A percentile compares a stretch with the other conserved stretches of the same genome.
These are phyloP conservation scores for Sporothrix phasma DNA, from an alignment of 2,329 filamentous ascomycete genomes.

Conservation along the genomic window DNA sequence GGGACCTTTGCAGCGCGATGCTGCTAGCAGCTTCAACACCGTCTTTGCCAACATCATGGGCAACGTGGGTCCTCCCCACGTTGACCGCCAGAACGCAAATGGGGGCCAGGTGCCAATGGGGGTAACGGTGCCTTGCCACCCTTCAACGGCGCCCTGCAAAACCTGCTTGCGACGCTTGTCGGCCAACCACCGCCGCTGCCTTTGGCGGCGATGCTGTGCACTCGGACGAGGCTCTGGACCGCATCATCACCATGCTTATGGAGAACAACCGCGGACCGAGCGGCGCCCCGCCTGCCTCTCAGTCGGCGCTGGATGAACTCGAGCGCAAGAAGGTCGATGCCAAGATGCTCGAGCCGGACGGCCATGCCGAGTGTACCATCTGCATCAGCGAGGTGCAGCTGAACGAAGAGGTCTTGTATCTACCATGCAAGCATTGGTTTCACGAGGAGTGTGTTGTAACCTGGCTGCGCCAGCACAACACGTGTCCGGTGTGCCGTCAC, in stretches of 20 bases:
- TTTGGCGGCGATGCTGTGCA: constrained; percentile 73
- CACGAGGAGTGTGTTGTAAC: constrained; percentile 70
- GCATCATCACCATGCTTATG: constrained; percentile 80
- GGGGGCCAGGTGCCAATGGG: not conserved
- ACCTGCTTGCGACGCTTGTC: constrained; percentile 45
- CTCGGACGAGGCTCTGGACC: constrained; percentile 80
- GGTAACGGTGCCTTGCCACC: constrained; percentile 19
- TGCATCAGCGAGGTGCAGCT: constrained; percentile 79
- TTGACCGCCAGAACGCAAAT: constrained; percentile 11
- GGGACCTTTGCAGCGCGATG: constrained; percentile 25
- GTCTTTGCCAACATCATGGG: constrained; percentile 39
- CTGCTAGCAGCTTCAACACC: constrained; percentile 32
- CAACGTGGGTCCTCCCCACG: constrained; percentile 22
- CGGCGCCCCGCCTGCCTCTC: constrained; percentile 71
- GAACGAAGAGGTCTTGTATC: constrained; percentile 61
- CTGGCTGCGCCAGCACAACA: constrained; percentile 87
- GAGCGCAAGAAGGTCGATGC: constrained; percentile 60
- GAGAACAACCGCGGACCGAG: constrained; percentile 68
- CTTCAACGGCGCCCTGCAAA: constrained; percentile 36
- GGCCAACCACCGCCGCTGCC: constrained; percentile 33
- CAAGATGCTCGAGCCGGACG: constrained; percentile 55
- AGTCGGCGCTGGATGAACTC: constrained; percentile 62
- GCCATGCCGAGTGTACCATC: constrained; percentile 80
- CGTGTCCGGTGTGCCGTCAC: constrained; percentile 72
- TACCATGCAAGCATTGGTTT: constrained; percentile 93